These are phyloP conservation scores for Trichoderma asperellum DNA, from an alignment of 2,329 filamentous ascomycete genomes.

Conservation along the genomic window DNA sequence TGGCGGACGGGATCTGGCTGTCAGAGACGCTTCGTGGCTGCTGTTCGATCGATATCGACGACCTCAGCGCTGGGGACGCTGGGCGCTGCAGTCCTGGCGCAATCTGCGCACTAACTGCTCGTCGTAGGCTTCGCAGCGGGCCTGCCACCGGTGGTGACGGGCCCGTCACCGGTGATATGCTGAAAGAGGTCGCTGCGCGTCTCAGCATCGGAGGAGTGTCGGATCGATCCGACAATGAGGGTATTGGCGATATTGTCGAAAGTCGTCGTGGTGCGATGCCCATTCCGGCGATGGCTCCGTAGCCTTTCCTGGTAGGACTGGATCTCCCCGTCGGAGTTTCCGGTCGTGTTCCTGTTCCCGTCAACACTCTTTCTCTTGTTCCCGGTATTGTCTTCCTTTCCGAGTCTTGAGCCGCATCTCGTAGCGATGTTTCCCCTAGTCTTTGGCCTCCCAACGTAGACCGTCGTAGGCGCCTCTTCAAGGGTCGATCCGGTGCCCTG, in stretches of 20 bases:
- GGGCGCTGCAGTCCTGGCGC: constrained; percentile 18
- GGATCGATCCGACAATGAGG: constrained; percentile 24
- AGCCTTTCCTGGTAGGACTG: constrained; percentile 36
- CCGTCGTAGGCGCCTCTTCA: constrained; percentile 36
- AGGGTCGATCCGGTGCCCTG: constrained; percentile 7
- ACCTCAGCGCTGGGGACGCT: constrained; percentile 10
- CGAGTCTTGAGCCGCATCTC: constrained; percentile 49
- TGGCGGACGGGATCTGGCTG: constrained; percentile 26
- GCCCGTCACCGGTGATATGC: constrained; percentile 5
- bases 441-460: constrained; percentile 38
- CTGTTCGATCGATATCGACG: not conserved
- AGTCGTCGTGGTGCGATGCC: constrained; percentile 19
- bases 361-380: constrained; percentile 30
- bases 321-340: constrained; percentile 26
- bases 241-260: constrained; percentile 17
- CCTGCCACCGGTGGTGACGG: constrained; percentile 12
- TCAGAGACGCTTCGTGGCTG: constrained; percentile 46
- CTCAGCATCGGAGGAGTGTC: constrained; percentile 18
- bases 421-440: constrained; percentile 43
- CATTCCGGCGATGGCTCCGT: constrained; percentile 35
- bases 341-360: constrained; percentile 30
- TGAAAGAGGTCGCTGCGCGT: constrained; percentile 11
- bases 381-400: constrained; percentile 43
- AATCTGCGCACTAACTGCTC: constrained; percentile 14
- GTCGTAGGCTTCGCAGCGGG: constrained; percentile 9